Evolutionary conservation across 495 filamentous ascomycete species (phyloP), one percentile per base, ranked within the genome.

Genomic region (Lentithecium fluviatile): DNA sequence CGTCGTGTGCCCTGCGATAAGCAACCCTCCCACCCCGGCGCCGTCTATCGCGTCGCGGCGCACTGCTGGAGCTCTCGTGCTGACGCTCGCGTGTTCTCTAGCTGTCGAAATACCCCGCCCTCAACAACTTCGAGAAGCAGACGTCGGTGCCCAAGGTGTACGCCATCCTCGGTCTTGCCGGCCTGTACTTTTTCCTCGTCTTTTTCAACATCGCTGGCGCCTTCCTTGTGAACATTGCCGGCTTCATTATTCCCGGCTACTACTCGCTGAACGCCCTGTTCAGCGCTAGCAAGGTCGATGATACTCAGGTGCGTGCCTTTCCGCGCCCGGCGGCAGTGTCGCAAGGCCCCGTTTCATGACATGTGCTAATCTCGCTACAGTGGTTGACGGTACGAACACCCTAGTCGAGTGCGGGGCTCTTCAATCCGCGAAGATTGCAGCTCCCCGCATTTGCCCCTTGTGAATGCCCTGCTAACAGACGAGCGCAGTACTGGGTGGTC

Each of bases 171-270:
- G 94, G 94, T 65, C 75, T 96, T 29, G 82, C 75, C 47, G 86
- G 85, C 48, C 80, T 95, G 68, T 99, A 99, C 82, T 91, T 96
- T 82, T 96, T 97, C 83, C 83, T 99, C 17, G 89, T 97, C 77
- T 88, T 97, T 82, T 95, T 99, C 83, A 99, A 99, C 83, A 92
- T 97, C 67, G 94, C 90, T 61, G 93, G 94, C 70, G 89, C 94
- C 74, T 88, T 97, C 74, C 84, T 99, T 64, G 94, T 95, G 72
- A 99, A 99, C 79, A 78, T 95, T 63, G 95, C 95, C 52, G 94
- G 94, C 52, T 99, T 97, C 73, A 73, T 92, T 50, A 80, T 99
- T 61, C 94, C 94, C 47, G 92, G 87, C 57, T 99, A 99, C 80
- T 99, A 96, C 75, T 96, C 92, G 36, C 79, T 99, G 40, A 81